Conservation (phyloP, 345 rosid species). For the Balakata baccata region DNA sequence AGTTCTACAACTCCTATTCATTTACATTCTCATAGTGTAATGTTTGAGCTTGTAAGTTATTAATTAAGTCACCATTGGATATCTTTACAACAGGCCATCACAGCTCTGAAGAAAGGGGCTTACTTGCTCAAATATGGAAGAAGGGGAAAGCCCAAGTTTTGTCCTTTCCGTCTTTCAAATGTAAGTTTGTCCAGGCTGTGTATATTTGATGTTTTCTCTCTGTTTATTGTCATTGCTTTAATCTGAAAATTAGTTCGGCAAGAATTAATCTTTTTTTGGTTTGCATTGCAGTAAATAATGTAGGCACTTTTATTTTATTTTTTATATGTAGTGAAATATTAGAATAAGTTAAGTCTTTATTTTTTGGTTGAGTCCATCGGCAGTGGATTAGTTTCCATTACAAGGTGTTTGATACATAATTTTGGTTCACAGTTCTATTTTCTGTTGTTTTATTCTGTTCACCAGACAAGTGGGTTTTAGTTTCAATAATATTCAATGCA, state of each 20-base stretch:
- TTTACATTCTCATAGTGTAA: conserved; percentile 12
- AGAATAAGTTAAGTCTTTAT: neutral
- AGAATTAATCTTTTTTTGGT: neutral
- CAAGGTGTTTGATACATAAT: neutral
- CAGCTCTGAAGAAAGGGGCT: conserved; percentile 94
- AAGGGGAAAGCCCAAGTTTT: conserved; percentile 97
- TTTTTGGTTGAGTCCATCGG: neutral
- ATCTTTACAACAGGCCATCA: conserved; percentile 73
- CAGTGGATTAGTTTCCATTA: neutral
- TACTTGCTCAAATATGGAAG: conserved; percentile 94
- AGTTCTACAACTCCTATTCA: conserved; percentile 5
- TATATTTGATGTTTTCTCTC: neutral
- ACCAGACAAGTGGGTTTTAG: too few relatives aligned
- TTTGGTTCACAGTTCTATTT: neutral
- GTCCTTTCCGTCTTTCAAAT: conserved; percentile 96
- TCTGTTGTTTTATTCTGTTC: neutral
- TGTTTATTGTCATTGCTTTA: neutral
- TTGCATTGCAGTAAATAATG: neutral
- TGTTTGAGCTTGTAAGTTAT: conserved; percentile 9
- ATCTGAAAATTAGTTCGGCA: neutral
- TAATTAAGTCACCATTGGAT: conserved; percentile 24
- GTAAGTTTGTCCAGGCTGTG: conserved; percentile 43
- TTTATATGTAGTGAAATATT: neutral
- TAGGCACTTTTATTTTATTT: neutral
- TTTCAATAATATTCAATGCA: neutral